phyloP scores from a whole-genome alignment of 176 grass and related monocot genomes.

The Thalia dealbata region DNA sequence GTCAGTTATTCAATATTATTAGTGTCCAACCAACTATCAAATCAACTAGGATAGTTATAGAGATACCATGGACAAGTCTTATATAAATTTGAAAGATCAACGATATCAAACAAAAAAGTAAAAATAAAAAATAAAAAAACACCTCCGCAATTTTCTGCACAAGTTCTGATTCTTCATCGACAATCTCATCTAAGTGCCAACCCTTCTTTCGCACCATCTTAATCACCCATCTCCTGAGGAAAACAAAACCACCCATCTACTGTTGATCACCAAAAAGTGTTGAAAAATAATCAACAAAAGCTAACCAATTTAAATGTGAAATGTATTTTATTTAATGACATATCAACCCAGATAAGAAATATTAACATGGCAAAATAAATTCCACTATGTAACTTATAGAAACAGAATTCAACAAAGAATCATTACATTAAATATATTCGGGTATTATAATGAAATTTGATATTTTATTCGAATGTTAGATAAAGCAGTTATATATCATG shows the following conservation, averaged over 20 bases:
- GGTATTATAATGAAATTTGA: too few relatives aligned
- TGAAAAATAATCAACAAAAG: too few relatives aligned
- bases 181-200: constrained; percentile 36
- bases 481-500: too few relatives aligned
- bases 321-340: too few relatives aligned
- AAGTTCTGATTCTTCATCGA: constrained; percentile 56
- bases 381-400: too few relatives aligned
- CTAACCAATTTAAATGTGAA: too few relatives aligned
- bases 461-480: too few relatives aligned
- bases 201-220: constrained; percentile 46
- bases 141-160: constrained; percentile 84
- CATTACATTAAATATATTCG: too few relatives aligned
- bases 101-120: not conserved
- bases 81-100: not conserved
- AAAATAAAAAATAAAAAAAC: not conserved
- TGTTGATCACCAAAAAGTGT: constrained; percentile 20
- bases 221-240: constrained; percentile 72
- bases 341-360: too few relatives aligned
- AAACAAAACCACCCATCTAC: constrained; percentile 58
- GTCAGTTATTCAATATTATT: not conserved
- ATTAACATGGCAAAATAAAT: too few relatives aligned
- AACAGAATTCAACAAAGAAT: too few relatives aligned
- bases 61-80: not conserved
- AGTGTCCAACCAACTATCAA: not conserved
- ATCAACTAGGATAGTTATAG: not conserved